These are phyloP conservation scores for Ophidiomyces ophidiicola DNA, from an alignment of 2,329 filamentous ascomycete species.

Conservation along the genomic window DNA sequence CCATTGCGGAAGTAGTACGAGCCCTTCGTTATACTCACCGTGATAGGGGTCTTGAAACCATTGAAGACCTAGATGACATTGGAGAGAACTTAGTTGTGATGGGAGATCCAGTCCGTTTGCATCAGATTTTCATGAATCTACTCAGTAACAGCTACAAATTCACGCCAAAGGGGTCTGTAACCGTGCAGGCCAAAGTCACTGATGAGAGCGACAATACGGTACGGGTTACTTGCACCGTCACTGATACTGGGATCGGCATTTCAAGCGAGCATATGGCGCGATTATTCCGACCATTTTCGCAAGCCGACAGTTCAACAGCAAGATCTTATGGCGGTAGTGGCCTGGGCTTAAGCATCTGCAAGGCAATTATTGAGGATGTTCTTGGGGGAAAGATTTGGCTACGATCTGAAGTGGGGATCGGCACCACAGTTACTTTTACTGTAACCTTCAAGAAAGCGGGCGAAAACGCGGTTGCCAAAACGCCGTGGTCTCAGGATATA, in stretches of 20 bases:
- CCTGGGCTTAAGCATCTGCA: slow-evolving; percentile 84
- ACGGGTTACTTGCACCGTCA: slow-evolving; percentile 70
- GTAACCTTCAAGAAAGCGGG: slow-evolving; percentile 75
- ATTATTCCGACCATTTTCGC: slow-evolving; percentile 82
- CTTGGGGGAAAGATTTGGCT: slow-evolving; percentile 78
- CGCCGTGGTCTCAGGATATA: slow-evolving; percentile 41
- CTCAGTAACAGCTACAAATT: slow-evolving; percentile 93
- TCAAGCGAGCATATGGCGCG: slow-evolving; percentile 63
- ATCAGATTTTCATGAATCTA: slow-evolving; percentile 69
- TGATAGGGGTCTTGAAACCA: slow-evolving; percentile 47
- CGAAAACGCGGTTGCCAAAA: slow-evolving; percentile 43
- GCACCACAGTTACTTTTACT: slow-evolving; percentile 60
- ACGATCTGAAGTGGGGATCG: slow-evolving; percentile 56
- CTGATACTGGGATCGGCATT: slow-evolving; percentile 86
- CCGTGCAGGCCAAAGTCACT: slow-evolving; percentile 63
- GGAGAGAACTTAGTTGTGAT: slow-evolving; percentile 55
- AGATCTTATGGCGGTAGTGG: slow-evolving; percentile 86
- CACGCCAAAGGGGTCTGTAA: slow-evolving; percentile 74
- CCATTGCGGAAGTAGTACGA: slow-evolving; percentile 52
- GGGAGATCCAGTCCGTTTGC: slow-evolving; percentile 70
- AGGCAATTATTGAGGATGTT: slow-evolving; percentile 83
- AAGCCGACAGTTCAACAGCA: slow-evolving; percentile 81
- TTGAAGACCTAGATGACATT: slow-evolving; percentile 51
- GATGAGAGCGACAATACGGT: slow-evolving; percentile 58
- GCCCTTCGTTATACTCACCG: slow-evolving; percentile 52